Evolutionary conservation across 495 filamentous ascomycete genomes (phyloP).

Genomic region (Xylaria palmicola): DNA sequence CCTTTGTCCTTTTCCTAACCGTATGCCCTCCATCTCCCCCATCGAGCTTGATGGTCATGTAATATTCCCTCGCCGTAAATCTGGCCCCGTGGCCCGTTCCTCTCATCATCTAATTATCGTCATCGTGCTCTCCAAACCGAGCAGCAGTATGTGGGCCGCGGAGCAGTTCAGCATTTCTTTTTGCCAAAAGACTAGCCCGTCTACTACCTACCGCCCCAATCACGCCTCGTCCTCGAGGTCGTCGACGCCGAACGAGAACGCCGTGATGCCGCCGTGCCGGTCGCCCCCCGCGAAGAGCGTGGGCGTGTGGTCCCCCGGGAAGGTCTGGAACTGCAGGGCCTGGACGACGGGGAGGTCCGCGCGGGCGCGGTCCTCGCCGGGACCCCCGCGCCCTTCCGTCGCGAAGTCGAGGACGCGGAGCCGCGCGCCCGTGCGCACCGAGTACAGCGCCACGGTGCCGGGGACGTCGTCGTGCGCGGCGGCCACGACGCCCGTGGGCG

Average conservation of each 20-base stretch:
- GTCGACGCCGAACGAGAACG: slow-evolving; percentile 28
- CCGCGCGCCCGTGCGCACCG: slow-evolving; percentile 33
- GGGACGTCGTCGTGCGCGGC: slow-evolving; percentile 44
- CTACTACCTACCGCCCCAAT: not conserved
- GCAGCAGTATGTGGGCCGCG: no score
- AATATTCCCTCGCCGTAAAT: no score
- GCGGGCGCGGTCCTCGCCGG: not conserved
- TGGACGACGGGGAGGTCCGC: slow-evolving; percentile 14
- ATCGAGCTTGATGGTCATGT: no score
- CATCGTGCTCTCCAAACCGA: no score
- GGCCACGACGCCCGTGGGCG: slow-evolving; percentile 35
- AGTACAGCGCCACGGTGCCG: slow-evolving; percentile 40
- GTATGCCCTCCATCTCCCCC: no score
- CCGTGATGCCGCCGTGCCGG: slow-evolving; percentile 17
- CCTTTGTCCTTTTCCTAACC: no score
- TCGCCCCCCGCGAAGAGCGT: slow-evolving; percentile 32
- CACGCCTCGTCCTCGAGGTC: not conserved
- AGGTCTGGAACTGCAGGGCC: slow-evolving; percentile 31
- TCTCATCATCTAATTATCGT: no score
- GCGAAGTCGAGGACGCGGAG: slow-evolving; percentile 16
- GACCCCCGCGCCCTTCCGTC: not conserved
- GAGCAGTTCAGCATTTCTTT: no score
- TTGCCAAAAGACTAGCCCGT: no score
- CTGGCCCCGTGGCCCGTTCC: no score
- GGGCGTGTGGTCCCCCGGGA: slow-evolving; percentile 30